These are phyloP conservation scores for Glarea lozoyensis DNA, from an alignment of 495 filamentous ascomycete species.

Conservation along the genomic window DNA sequence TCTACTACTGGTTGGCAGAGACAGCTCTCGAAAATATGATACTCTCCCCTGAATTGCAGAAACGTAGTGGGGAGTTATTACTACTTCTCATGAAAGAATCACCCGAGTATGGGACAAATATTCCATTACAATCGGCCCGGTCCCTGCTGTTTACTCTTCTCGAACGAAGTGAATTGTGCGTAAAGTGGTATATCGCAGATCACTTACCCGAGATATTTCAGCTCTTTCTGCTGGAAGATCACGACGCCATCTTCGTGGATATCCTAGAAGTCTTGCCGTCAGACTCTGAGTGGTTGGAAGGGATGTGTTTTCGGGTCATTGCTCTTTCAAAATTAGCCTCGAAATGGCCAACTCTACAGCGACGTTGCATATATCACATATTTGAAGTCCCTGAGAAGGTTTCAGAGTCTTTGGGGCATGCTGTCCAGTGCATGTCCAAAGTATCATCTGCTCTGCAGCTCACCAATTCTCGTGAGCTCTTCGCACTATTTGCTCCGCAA, in stretches of 20 bases:
- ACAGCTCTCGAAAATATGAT: slow-evolving; percentile 50
- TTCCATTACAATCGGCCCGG: slow-evolving; percentile 54
- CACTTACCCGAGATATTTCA: slow-evolving; percentile 67
- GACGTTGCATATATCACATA: slow-evolving; percentile 81
- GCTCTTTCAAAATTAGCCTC: slow-evolving; percentile 67
- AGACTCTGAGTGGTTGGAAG: slow-evolving; percentile 63
- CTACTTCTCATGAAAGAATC: slow-evolving; percentile 55
- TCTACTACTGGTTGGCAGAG: slow-evolving; percentile 76
- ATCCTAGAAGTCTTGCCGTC: slow-evolving; percentile 63
- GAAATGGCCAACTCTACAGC: slow-evolving; percentile 69
- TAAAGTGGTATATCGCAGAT: slow-evolving; percentile 66
- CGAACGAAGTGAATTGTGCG: slow-evolving; percentile 48
- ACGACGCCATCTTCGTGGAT: slow-evolving; percentile 75
- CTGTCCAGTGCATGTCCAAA: slow-evolving; percentile 55
- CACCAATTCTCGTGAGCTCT: slow-evolving; percentile 54
- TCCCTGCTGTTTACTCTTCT: slow-evolving; percentile 70
- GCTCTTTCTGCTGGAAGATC: slow-evolving; percentile 65
- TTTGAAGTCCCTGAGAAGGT: slow-evolving; percentile 78
- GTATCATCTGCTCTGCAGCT: slow-evolving; percentile 60
- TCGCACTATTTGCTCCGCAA: slow-evolving; percentile 83
- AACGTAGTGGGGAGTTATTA: slow-evolving; percentile 56
- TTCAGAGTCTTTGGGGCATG: slow-evolving; percentile 52
- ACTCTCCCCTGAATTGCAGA: slow-evolving; percentile 58
- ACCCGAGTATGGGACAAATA: slow-evolving; percentile 48
- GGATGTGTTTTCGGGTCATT: slow-evolving; percentile 75